Evolutionary conservation across 2,329 filamentous ascomycete species (phyloP), one percentile per base, ranked within the genome.

Genomic region (Verticillium nonalfalfae): DNA sequence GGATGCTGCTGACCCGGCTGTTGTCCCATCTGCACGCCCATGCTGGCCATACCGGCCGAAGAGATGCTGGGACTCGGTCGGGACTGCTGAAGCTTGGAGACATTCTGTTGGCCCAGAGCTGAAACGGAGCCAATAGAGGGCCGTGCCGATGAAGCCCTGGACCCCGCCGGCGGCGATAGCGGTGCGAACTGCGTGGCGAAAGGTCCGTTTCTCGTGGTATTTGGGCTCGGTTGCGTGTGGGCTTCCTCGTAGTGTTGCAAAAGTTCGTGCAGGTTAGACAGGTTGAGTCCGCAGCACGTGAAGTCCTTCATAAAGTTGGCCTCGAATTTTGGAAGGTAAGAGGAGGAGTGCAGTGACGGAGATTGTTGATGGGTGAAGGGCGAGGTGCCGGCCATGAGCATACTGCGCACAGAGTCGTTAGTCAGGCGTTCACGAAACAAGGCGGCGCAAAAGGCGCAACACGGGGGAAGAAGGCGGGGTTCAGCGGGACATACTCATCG

Each of bases 251-350:
- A 99, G 75, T 99, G 95, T 72, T 97, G 93, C 56, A 99, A 81
- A 56, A 99, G 82, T 72, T 98, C 95, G 77, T 99, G 95, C 68
- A 99, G 85, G 58, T 93, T 96, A 31, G 93, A 90, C 67, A 97
- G 84, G 36, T 89, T 94, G 69, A 91, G 85, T 70, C 93, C 93
- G 77, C 95, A 99, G 79, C 95, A 99, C 59, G 90, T 90, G 77
- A 98, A 98, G 78, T 98, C 93, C 75, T 90, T 90, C 91, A 98
- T 96, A 75, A 97, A 99, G 72, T 94, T 95, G 64, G 94, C 94
- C 76, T 99, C 95, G 72, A 97, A 87, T 75, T 97, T 97, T 10
- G 93, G 94, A 1, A 97, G 85, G 73, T 98, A 98, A 33, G 95
- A 98, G 7, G 93, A 96, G 1, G 94, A 98, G 75, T 98, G 94